Evolutionary conservation across 768 basidiomycete species (phyloP).

Genomic region (Chalciporus chontae): DNA sequence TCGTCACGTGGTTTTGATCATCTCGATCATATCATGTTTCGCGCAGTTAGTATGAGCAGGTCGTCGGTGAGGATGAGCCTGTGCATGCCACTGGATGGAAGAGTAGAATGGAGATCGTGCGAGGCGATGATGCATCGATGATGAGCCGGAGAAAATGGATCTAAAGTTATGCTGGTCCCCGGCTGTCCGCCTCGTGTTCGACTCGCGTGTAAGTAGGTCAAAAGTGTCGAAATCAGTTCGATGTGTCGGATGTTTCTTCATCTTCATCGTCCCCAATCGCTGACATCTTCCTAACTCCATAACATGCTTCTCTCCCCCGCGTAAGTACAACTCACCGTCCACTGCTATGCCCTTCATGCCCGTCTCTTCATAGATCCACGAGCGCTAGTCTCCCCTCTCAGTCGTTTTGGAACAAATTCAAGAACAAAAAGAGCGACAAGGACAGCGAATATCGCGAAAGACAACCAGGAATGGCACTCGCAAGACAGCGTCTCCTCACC

Average conservation of each 20-base stretch:
- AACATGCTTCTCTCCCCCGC: constrained; percentile 80
- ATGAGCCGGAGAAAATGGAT: neutral
- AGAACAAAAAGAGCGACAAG: constrained; percentile 58
- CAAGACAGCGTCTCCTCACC: constrained; percentile 74
- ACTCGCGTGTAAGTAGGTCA: constrained; percentile 39
- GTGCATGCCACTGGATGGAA: neutral
- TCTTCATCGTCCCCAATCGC: constrained; percentile 21
- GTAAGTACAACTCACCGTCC: constrained; percentile 41
- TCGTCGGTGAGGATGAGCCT: neutral
- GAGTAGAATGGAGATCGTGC: neutral
- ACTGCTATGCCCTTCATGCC: constrained; percentile 26
- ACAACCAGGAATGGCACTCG: constrained; percentile 62
- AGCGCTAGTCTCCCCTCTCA: constrained; percentile 55
- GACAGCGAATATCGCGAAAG: constrained; percentile 56
- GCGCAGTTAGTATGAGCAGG: too few relatives aligned
- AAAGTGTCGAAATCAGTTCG: constrained; percentile 16
- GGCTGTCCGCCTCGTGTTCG: constrained; percentile 53
- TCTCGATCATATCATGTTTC: neutral
- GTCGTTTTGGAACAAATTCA: constrained; percentile 63
- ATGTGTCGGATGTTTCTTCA: constrained; percentile 26
- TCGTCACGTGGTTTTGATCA: neutral
- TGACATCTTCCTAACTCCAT: constrained; percentile 16
- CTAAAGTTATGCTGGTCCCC: neutral
- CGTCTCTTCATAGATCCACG: constrained; percentile 50
- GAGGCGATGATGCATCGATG: neutral